Evolutionary conservation across 2,329 filamentous ascomycete species (phyloP), one percentile per base, ranked within the genome.

Genomic region (Cryoendolithus antarcticus): DNA sequence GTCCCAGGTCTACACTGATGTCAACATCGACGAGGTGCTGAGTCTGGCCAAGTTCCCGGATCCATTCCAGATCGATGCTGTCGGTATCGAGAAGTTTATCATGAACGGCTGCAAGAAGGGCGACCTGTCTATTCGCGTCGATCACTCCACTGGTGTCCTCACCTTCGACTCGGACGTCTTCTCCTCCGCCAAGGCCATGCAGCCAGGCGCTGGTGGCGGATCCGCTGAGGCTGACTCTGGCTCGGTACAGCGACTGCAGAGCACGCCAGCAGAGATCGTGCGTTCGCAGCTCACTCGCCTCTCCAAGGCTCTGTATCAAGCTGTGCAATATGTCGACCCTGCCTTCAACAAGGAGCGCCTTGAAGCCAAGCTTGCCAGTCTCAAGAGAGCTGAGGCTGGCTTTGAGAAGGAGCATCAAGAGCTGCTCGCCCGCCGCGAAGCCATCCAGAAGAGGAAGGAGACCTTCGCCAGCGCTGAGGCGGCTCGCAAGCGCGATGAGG

Each of bases 51-150:
- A 91, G 58, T 98, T 98, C 73, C 91, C 91, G 7, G 88, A 93
- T 60, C 86, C 91, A 32, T 96, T 93, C 75, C 82, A 95, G 66
- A 86, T 96, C 50, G 82, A 76, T 47, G 80, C 83, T 39, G 78
- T 81, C 49, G 93, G 85, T 45, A 93, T 98, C 50, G 91, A 98
- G 72, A 98, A 96, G 70, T 98, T 98, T 72, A 96, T 98, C 72
- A 98, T 98, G 91, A 98, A 98, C 64, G 91, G 91, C 48, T 96
- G 93, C 75, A 98, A 98, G 78, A 98, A 98, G 76, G 91, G 91
- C 41, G 91, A 98, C 55, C 74, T 98, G 34, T 83, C 91, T 39
- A 93, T 98, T 54, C 86, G 91, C 45, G 86, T 96, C 65, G 85
- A 96, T 59, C 91, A 98, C 60, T 86, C 86, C 45, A 89, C 88